Base-by-base conservation (phyloP, 2,329 filamentous ascomycete genomes). In the Trichoderma atroviride region DNA sequence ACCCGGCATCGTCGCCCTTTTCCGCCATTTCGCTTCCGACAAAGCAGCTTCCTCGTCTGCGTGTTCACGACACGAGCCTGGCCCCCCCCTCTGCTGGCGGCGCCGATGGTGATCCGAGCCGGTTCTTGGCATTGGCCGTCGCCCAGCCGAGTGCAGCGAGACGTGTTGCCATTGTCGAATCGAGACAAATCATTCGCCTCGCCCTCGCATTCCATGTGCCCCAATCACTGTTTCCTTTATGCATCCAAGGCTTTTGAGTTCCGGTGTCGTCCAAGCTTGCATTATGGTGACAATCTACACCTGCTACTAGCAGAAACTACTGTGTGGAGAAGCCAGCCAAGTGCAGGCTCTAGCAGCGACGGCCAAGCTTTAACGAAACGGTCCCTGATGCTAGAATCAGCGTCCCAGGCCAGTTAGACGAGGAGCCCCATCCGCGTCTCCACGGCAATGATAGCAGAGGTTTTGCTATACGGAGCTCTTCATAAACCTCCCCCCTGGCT, bases 371-470 rank as follows among this genome's bases (percentile, higher is more conserved):
- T 9, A 57, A 29, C 62, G 31, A 57, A 57, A 57, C 31, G 24
- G 62, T 29, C 52, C 29, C 33, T 27, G 37, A 56, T 65, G 35
- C 40, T 55, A 67, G 40, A 59, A 37, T 35, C 40, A 52, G 29
- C 37, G 55, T 56, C 35, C 62, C 53, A 65, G 55, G 13, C 33
- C 53, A 53, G 52, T 66, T 52, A 67, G 63, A 59, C 63, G 63
- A 67, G 63, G 19, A 19, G 63, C 53, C 55, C 63, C 63, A 59
- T 67, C 13, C 60, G 22, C 22, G 63, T 67, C 63, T 50, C 63
- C 63, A 67, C 63, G 63, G 63, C 55, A 67, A 67, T 67, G 40
- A 59, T 40, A 58, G 63, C 63, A 50, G 58, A 52, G 63, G 63
- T 35, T 66, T 66, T 40, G 63, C 47, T 66, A 58, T 66, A 66